Conservation (phyloP, 129 eudicot genomes). For the Gnaphalium uliginosum region DNA sequence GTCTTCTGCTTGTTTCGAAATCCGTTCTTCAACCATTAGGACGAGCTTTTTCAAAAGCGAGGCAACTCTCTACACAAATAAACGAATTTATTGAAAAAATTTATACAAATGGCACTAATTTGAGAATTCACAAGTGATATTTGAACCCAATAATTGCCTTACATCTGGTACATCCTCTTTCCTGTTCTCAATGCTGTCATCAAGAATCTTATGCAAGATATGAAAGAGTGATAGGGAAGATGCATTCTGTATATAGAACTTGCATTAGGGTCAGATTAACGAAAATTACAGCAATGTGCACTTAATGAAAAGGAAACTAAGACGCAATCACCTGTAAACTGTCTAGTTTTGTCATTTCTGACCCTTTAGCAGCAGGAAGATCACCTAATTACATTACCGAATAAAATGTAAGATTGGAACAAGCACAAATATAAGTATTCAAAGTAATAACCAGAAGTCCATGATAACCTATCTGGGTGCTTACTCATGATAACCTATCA, state of each 20-base stretch:
- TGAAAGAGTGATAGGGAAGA: slow-evolving; percentile 69
- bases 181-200: slow-evolving; percentile 79
- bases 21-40: slow-evolving; percentile 75
- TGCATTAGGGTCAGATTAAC: slow-evolving; percentile 21
- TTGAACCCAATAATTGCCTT: slow-evolving; percentile 23
- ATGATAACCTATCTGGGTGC: slow-evolving; percentile 35
- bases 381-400: slow-evolving; percentile 22
- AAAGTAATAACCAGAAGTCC: slow-evolving; percentile 4
- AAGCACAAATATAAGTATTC: not conserved
- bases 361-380: slow-evolving; percentile 43
- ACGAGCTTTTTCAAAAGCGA: slow-evolving; percentile 61
- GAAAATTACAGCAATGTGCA: not conserved
- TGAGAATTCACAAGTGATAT: slow-evolving; percentile 12
- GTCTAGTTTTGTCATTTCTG: slow-evolving; percentile 61
- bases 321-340: slow-evolving; percentile 59
- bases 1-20: slow-evolving; percentile 60
- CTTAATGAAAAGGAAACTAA: not conserved
- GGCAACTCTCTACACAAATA: slow-evolving; percentile 63
- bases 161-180: slow-evolving; percentile 84
- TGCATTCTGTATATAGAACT: slow-evolving; percentile 58
- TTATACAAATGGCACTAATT: not conserved
- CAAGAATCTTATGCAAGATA: slow-evolving; percentile 67
- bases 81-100: not conserved
- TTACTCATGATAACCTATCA: slow-evolving; percentile 49
- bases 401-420: not conserved